Conservation (phyloP, 2,329 filamentous ascomycete genomes). For the Beauveria asiatica region DNA sequence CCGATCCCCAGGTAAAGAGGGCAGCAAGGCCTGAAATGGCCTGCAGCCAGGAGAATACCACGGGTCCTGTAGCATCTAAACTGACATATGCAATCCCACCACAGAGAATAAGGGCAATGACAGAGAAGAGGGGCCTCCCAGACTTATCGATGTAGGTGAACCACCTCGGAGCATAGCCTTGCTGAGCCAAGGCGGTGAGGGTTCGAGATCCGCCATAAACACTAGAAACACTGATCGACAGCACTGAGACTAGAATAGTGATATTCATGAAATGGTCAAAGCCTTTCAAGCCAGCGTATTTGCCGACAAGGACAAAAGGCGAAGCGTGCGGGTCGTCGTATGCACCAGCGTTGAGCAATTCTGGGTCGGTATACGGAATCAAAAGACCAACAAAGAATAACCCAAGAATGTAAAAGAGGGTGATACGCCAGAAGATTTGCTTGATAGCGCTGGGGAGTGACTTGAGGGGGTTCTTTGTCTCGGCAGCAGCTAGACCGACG, state of each 20-base stretch:
- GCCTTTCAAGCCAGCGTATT: constrained; percentile 42
- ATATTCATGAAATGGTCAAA: constrained; percentile 52
- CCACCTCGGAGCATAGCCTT: constrained; percentile 48
- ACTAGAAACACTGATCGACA: constrained; percentile 50
- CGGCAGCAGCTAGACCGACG: constrained; percentile 66
- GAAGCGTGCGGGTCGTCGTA: constrained; percentile 32
- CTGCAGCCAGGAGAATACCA: constrained; percentile 57
- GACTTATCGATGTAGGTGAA: constrained; percentile 50
- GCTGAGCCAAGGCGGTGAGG: constrained; percentile 49
- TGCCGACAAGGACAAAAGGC: constrained; percentile 50
- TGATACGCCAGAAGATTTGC: constrained; percentile 59
- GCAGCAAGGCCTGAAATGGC: constrained; percentile 56
- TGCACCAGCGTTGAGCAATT: constrained; percentile 38
- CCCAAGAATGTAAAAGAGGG: constrained; percentile 45
- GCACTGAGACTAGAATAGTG: constrained; percentile 48
- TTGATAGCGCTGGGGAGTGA: constrained; percentile 75
- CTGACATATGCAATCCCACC: constrained; percentile 43
- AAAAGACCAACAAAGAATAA: constrained; percentile 44
- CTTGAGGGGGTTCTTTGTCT: constrained; percentile 61
- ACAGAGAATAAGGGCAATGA: constrained; percentile 37
- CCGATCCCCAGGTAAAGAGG: constrained; percentile 62
- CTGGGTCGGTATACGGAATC: constrained; percentile 35
- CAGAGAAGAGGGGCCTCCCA: constrained; percentile 46
- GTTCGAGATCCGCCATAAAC: constrained; percentile 54
- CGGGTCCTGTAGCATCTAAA: constrained; percentile 33